phyloP scores from a whole-genome alignment of 805 yeast species.

The Hermanozyma aechmeae region DNA sequence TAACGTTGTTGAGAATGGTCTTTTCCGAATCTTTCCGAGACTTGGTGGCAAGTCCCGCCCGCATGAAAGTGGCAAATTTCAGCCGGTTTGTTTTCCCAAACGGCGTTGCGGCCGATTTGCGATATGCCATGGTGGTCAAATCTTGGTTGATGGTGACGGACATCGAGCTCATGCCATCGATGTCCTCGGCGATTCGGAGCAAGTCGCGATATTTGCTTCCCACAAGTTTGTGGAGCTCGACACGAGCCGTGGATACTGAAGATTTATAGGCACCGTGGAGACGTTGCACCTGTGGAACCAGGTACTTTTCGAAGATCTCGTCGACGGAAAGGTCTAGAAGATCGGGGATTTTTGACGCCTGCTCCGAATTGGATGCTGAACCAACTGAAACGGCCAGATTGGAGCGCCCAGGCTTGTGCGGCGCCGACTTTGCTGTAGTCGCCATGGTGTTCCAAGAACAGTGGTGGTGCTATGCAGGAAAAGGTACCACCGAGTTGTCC shows the following conservation, averaged over 20 bases:
- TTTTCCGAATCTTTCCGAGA: conserved; percentile 13
- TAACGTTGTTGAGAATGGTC: conserved; percentile 18
- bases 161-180: conserved; percentile 19
- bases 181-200: conserved; percentile 35
- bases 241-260: conserved; percentile 18
- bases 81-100: conserved; percentile 13
- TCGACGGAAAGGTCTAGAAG: conserved; percentile 15
- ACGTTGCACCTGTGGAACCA: conserved; percentile 23
- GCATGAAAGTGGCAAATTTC: conserved; percentile 12
- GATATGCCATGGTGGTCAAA: conserved; percentile 24
- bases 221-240: conserved; percentile 27
- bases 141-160: conserved; percentile 15
- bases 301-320: conserved; percentile 22
- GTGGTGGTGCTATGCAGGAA: too few species aligned
- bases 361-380: too few species aligned
- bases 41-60: conserved; percentile 9
- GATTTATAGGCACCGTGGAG: conserved; percentile 19
- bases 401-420: too few species aligned
- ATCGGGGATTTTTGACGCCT: too few species aligned
- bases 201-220: conserved; percentile 34
- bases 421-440: too few species aligned
- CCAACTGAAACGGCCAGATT: too few species aligned
- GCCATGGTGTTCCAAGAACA: too few species aligned
- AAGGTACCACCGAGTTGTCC: too few species aligned
- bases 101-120: too few species aligned